Percentiles rank a stretch among this genome's conserved stretches.
Evolutionary conservation across 805 yeast genomes (phyloP).

Genomic region (Pichia paraexigua): DNA sequence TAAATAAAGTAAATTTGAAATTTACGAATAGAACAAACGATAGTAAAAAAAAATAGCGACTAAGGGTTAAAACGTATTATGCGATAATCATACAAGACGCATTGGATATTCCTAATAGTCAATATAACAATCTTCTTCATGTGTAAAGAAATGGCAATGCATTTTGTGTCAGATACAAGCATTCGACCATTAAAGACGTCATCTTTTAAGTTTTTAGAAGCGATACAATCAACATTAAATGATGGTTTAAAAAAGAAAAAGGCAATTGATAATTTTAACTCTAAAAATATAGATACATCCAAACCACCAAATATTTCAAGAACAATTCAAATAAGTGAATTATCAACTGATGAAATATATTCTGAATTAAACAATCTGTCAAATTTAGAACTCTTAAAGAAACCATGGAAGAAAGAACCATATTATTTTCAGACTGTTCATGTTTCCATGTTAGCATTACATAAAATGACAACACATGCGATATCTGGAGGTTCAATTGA

Average conservation of each 20-base stretch:
- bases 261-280: neutral
- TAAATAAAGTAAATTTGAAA: too few relatives aligned
- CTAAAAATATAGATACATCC: neutral
- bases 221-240: neutral
- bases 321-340: neutral
- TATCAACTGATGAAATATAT: neutral
- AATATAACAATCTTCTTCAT: too few relatives aligned
- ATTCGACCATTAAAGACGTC: neutral
- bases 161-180: neutral
- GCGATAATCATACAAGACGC: too few relatives aligned
- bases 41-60: too few relatives aligned
- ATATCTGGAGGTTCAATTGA: constrained; percentile 80
- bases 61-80: too few relatives aligned
- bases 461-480: constrained; percentile 76
- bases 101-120: too few relatives aligned
- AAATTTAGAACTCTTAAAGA: neutral
- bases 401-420: constrained; percentile 47
- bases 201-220: neutral
- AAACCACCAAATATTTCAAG: neutral
- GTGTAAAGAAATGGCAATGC: neutral
- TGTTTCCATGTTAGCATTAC: constrained; percentile 62
- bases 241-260: neutral
- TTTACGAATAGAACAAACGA: too few relatives aligned
- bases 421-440: constrained; percentile 54
- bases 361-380: neutral